Evolutionary conservation across 139 green algal genomes (phyloP).

Genomic region (Chlorella sp.): DNA sequence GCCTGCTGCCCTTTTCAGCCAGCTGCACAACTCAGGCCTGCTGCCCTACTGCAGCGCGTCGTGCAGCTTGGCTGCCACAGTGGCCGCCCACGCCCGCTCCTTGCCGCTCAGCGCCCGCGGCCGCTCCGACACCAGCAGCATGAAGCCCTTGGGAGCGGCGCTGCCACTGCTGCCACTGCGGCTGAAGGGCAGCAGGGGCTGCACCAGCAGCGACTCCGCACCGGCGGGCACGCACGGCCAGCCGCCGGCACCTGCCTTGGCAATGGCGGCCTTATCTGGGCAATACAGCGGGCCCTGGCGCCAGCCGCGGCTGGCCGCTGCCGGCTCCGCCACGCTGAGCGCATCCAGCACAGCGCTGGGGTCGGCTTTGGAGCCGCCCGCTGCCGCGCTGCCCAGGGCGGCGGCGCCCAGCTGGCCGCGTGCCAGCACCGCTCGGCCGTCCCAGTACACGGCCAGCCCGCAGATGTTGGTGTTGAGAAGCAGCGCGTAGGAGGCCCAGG

Average conservation of each 20-base stretch:
- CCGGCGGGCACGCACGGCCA: constrained; percentile 14
- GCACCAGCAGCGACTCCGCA: constrained; percentile 7
- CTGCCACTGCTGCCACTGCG: not conserved
- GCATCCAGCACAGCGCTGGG: constrained; percentile 4
- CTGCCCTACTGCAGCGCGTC: not conserved
- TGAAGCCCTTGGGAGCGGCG: constrained; percentile 9
- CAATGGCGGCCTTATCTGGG: not conserved
- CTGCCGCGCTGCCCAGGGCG: constrained; percentile 3
- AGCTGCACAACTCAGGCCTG: too few relatives aligned
- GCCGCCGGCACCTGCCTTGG: not conserved
- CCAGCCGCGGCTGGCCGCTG: not conserved
- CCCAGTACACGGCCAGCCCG: constrained; percentile 61
- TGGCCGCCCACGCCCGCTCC: constrained; percentile 64
- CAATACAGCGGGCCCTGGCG: not conserved
- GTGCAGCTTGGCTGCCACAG: constrained; percentile 67
- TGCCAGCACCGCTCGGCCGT: constrained; percentile 42
- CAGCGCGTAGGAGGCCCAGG: constrained; percentile 83
- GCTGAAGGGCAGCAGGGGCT: constrained; percentile 12
- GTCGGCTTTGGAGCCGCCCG: not conserved
- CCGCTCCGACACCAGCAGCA: constrained; percentile 68
- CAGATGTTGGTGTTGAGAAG: constrained; percentile 87
- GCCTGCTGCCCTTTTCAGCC: too few relatives aligned
- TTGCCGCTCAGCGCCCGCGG: constrained; percentile 63
- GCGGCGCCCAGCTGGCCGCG: constrained; percentile 42
- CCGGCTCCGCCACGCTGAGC: not conserved